Evolutionary conservation across 2,329 filamentous ascomycete genomes (phyloP).

Genomic region (Aureobasidium subglaciale): DNA sequence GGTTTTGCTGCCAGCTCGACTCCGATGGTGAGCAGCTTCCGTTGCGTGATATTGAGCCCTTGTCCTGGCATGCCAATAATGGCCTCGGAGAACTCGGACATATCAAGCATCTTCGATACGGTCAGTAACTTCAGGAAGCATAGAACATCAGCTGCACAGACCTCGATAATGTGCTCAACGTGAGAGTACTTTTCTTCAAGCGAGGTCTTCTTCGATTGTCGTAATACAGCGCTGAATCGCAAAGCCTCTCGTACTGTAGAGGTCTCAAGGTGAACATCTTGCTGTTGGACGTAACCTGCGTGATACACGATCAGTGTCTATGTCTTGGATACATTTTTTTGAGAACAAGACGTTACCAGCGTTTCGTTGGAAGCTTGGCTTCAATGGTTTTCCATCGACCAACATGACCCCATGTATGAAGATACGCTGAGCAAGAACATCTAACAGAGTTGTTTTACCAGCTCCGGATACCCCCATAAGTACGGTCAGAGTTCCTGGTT

Average conservation of each 20-base stretch:
- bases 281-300: conserved; percentile 60
- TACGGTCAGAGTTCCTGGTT: conserved; percentile 43
- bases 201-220: conserved; percentile 53
- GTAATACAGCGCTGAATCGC: conserved; percentile 57
- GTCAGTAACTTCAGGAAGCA: too few relatives aligned
- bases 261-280: conserved; percentile 57
- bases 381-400: conserved; percentile 48
- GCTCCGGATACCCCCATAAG: conserved; percentile 55
- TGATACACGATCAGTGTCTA: too few relatives aligned
- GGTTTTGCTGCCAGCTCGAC: conserved; percentile 38
- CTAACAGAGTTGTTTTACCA: conserved; percentile 78
- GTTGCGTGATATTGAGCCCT: conserved; percentile 55
- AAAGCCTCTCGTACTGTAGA: conserved; percentile 59
- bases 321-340: too few relatives aligned
- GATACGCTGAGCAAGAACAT: conserved; percentile 62
- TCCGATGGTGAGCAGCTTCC: conserved; percentile 56
- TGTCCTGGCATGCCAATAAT: conserved; percentile 57
- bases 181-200: conserved; percentile 55
- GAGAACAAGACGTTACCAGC: too few relatives aligned
- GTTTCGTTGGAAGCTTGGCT: conserved; percentile 55
- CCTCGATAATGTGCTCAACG: conserved; percentile 58
- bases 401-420: conserved; percentile 57
- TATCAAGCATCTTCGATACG: conserved; percentile 62
- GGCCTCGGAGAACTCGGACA: conserved; percentile 60
- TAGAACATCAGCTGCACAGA: too few relatives aligned